Evolutionary conservation across 495 filamentous ascomycete species (phyloP), one percentile per base, ranked within the genome.

Genomic region (Annulohypoxylon bovei): DNA sequence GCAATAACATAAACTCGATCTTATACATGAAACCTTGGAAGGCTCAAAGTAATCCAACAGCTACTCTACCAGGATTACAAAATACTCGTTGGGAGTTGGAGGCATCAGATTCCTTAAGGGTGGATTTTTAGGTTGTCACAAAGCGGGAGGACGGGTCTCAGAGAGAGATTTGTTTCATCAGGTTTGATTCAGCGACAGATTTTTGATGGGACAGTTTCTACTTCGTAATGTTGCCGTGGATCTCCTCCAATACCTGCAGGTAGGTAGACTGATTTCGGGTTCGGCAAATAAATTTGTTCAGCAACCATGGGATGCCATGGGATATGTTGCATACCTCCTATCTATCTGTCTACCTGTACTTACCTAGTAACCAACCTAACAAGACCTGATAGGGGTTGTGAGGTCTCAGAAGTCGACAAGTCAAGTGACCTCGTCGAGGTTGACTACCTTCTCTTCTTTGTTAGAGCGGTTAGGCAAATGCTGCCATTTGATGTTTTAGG

Each of bases 261-360:
- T 54, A 55, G 53, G 54, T 30, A 44, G 37, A 64, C 54, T 60
- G 55, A 60, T 72, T 33, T 49, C 39, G 64, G 63, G 59, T 20
- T 72, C 70, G 70, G 70, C 70, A 72, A 64, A 72, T 72, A 33
- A 61, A n/a, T 61, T 72, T 32, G 57, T 59, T 67, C 9, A 61
- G 40, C 61, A 59, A 14, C 20, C 46, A 50, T 20, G 39, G 39
- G 39, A 42, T 42, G 20, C 39, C 18, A 18, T 42, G 25, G 46
- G 12, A 33, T 40, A 62, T 46, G 30, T 37, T 33, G 42, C 61
- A 60, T 60, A 14, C 18, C 42, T 25, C 65, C 12, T 23, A 42
- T 25, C 18, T 57, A 57, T 40, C 25, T n/a, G 28, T 16, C 8
- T 25, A 18, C 27, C 16, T 22, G n/a, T n/a, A n/a, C n/a, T n/a